Percentiles rank a stretch among this genome's conserved stretches.
These are phyloP conservation scores for Houttuynia cordata DNA, from an alignment of 164 flowering plant genomes.

Conservation along the genomic window DNA sequence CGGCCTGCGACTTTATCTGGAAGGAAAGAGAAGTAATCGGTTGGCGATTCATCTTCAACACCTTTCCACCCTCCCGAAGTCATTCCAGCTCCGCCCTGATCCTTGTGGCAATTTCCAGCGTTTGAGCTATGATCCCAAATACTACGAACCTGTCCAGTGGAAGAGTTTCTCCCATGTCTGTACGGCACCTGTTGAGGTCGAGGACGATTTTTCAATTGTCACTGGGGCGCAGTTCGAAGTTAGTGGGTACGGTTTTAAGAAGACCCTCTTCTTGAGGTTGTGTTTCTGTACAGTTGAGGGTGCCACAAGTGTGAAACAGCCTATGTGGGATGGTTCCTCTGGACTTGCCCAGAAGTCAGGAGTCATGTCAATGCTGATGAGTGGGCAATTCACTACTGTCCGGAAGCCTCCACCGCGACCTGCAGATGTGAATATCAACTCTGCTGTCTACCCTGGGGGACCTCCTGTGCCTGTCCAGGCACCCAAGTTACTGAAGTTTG, in stretches of 20 bases:
- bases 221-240: conserved; percentile 87
- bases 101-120: conserved; percentile 28
- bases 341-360: conserved; percentile 77
- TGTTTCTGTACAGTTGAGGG: conserved; percentile 60
- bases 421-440: conserved; percentile 79
- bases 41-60: conserved; percentile 85
- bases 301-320: conserved; percentile 38
- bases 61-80: conserved; percentile 72
- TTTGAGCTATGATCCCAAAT: conserved; percentile 43
- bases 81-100: conserved; percentile 49
- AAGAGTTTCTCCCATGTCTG: conserved; percentile 90
- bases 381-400: conserved; percentile 66
- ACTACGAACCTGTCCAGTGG: conserved; percentile 83
- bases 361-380: conserved; percentile 73
- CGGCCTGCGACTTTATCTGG: conserved; percentile 69
- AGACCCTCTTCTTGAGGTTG: conserved; percentile 64
- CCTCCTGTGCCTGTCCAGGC: conserved; percentile 82
- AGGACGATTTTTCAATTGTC: conserved; percentile 67
- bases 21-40: conserved; percentile 74
- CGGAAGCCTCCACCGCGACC: conserved; percentile 74
- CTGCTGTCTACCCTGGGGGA: conserved; percentile 92
- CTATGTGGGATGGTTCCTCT: conserved; percentile 92
- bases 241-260: conserved; percentile 59
- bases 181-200: conserved; percentile 90
- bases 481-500: conserved; percentile 59